Evolutionary conservation across 805 yeast genomes (phyloP), one percentile per base, ranked within the genome.

Genomic region (Candida xiaguanensis): DNA sequence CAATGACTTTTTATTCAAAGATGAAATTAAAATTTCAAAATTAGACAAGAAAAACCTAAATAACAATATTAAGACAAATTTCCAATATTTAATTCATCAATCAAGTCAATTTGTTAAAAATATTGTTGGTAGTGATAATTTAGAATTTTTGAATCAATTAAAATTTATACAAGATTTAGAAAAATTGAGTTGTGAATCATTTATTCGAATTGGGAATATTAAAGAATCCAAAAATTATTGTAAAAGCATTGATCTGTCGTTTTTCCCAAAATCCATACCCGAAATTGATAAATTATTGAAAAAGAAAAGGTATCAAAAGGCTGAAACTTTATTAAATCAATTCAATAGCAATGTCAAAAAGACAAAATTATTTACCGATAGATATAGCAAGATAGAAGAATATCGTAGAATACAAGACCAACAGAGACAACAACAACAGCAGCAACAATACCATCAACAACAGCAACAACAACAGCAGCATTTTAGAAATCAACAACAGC

Each of bases 181-280:
- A 16, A 66, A 61, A 43, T 44, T 72, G 12, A 51, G 67, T 3
- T 64, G 78, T 39, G 74, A 74, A 46, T 56, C 72, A 9, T 56
- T 52, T 27, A 56, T 70, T 14, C 52, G 59, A 19, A 48, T 46
- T 0, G 43, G 45, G 9, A 44, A 61, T 20, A 40, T 48, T 14
- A 54, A 49, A 17, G 41, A 45, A 0, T 62, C 61, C 14, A 51
- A 50, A 14, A 35, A 39, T 11, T 54, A 46, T 36, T 64, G 74
- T 42, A 40, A 45, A 12, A 24, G 12, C 8, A 47, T 60, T 3
- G 47, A 46, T 22, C 59, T 52, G 18, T 39, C 43, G 3, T 70
- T 69, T 50, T 58, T 72, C 13, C 77, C 78, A n/a, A 62, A 62
- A 41, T 44, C 56, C 19, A 42, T 65, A 1, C 53, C 58, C 2